A percentile compares a stretch with the other conserved stretches of the same genome.
These are phyloP conservation scores for Panus rudis DNA, from an alignment of 768 basidiomycete species.

Conservation along the genomic window DNA sequence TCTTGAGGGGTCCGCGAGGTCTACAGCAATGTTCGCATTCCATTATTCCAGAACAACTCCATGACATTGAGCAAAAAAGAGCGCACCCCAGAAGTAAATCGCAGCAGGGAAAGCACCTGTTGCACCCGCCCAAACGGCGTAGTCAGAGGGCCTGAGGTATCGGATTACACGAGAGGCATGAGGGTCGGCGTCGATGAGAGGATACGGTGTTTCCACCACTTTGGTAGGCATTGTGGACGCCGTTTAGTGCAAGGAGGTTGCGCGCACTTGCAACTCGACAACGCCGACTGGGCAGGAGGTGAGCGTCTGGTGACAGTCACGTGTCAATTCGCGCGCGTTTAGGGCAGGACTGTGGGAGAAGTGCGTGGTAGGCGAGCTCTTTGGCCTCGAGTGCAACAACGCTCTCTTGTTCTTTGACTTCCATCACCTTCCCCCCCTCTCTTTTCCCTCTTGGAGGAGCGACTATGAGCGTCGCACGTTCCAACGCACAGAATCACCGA, in stretches of 20 bases:
- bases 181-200: slow-evolving; percentile 92
- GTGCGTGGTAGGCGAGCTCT: background rate
- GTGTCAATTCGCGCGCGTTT: slow-evolving; percentile 4
- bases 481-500: background rate
- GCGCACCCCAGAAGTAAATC: slow-evolving; percentile 77
- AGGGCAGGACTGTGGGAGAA: slow-evolving; percentile 8
- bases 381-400: background rate
- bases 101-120: slow-evolving; percentile 80
- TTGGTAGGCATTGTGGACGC: slow-evolving; percentile 43
- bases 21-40: slow-evolving; percentile 26
- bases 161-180: slow-evolving; percentile 80
- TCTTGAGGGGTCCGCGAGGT: slow-evolving; percentile 39
- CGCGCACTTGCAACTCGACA: too few relatives aligned
- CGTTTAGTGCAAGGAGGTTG: slow-evolving; percentile 4
- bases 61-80: too few relatives aligned
- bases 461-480: background rate
- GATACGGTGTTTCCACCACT: slow-evolving; percentile 61
- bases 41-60: slow-evolving; percentile 7
- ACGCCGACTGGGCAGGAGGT: slow-evolving; percentile 7
- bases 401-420: background rate
- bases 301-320: slow-evolving; percentile 2
- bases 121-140: slow-evolving; percentile 72
- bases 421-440: background rate
- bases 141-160: slow-evolving; percentile 86
- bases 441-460: background rate